Evolutionary conservation across 2,329 filamentous ascomycete species (phyloP).

Genomic region (Orbilia ellipsospora): DNA sequence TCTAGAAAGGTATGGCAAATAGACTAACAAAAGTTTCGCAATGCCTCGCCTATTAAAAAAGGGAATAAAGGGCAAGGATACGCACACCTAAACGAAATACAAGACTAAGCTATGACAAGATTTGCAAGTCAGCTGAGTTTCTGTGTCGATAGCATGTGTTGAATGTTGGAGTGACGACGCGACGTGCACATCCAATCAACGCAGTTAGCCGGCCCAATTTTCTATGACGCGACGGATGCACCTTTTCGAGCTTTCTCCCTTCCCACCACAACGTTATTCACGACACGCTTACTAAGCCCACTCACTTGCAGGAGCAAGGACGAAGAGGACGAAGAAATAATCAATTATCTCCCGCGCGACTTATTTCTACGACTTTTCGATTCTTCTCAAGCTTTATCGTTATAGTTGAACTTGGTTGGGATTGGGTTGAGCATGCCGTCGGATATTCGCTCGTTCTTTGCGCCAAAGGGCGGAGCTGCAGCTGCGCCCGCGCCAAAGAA

Average conservation of each 20-base stretch:
- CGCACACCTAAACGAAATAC: no score
- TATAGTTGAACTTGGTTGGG: background rate
- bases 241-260: background rate
- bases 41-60: no score
- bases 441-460: slow-evolving; percentile 93
- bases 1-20: no score
- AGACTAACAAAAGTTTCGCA: no score
- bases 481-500: slow-evolving; percentile 46
- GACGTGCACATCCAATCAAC: no score
- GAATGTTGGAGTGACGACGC: no score
- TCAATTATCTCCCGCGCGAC: background rate
- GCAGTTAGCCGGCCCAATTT: background rate
- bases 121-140: no score
- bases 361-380: background rate
- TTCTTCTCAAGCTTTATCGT: background rate
- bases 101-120: no score
- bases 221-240: background rate
- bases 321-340: background rate
- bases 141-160: no score
- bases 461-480: slow-evolving; percentile 72
- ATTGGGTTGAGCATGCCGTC: slow-evolving; percentile 71
- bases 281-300: background rate
- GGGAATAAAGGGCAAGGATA: no score
- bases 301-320: background rate
- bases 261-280: background rate